Percentiles rank a stretch among this genome's conserved stretches.
These are phyloP conservation scores for Lichina pygmaea DNA, from an alignment of 495 filamentous ascomycete genomes.

Conservation along the genomic window DNA sequence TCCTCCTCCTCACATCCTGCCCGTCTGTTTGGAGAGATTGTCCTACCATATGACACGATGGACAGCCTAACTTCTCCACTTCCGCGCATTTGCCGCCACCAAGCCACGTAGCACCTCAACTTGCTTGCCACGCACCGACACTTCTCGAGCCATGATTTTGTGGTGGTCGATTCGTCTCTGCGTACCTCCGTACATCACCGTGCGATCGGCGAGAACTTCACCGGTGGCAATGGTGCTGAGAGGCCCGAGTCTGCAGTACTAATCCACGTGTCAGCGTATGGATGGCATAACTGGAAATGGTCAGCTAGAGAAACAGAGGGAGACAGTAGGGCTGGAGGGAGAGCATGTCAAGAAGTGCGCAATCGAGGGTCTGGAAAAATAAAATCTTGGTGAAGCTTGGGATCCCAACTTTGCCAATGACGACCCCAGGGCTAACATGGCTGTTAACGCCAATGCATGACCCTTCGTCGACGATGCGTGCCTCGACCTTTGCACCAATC, in stretches of 20 bases:
- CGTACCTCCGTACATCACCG: constrained; percentile 34
- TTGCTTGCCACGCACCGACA: constrained; percentile 18
- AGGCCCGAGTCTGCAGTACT: constrained; percentile 26
- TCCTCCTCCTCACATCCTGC: no score
- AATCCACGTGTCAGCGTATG: background rate
- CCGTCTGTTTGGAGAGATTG: no score
- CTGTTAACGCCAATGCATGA: constrained; percentile 6
- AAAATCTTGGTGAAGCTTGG: background rate
- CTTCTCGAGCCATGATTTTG: background rate
- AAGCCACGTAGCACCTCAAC: constrained; percentile 33
- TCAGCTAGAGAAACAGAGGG: background rate
- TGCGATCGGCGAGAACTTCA: constrained; percentile 32
- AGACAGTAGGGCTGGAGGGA: background rate
- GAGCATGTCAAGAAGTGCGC: no score
- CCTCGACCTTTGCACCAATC: constrained; percentile 29
- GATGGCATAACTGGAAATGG: background rate
- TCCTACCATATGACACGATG: no score
- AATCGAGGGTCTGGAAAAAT: background rate
- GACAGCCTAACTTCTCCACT: constrained; percentile 11
- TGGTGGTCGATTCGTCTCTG: constrained; percentile 22
- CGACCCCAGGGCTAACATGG: background rate
- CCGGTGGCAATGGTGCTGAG: constrained; percentile 22
- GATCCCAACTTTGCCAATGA: background rate
- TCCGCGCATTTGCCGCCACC: constrained; percentile 32
- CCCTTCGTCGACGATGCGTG: constrained; percentile 39